Conservation (phyloP, 192 early-diverging fungal species). For the Coemansia sp. region DNA sequence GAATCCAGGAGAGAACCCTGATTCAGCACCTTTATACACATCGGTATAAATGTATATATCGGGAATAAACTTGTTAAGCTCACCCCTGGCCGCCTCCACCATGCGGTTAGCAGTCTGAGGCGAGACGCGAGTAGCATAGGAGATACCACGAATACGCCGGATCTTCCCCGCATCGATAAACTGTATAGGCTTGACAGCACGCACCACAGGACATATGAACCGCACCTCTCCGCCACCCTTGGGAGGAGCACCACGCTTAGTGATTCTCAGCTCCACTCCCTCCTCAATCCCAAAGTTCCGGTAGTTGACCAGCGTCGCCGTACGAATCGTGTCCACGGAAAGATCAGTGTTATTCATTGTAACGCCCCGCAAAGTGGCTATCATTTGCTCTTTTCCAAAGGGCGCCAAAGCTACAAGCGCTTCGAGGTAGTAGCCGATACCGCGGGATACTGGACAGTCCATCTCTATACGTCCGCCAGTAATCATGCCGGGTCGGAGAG, state of each 20-base stretch:
- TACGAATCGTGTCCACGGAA: conserved; percentile 91
- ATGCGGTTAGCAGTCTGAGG: conserved; percentile 95
- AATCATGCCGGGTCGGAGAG: conserved; percentile 88
- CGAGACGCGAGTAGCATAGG: conserved; percentile 88
- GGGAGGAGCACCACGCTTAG: conserved; percentile 86
- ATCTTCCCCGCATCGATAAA: conserved; percentile 86
- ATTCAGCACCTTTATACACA: conserved; percentile 95
- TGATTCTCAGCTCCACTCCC: conserved; percentile 85
- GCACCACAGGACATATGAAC: conserved; percentile 85
- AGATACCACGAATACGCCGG: conserved; percentile 93
- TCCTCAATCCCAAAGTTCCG: conserved; percentile 86
- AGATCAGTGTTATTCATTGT: conserved; percentile 93
- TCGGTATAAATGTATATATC: conserved; percentile 98
- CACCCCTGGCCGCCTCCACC: conserved; percentile 80
- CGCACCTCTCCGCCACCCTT: conserved; percentile 89
- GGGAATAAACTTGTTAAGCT: conserved; percentile 92
- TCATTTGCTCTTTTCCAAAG: conserved; percentile 86
- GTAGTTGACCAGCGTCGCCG: conserved; percentile 83
- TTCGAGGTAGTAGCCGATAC: conserved; percentile 95
- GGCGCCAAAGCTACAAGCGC: conserved; percentile 89
- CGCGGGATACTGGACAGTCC: conserved; percentile 83
- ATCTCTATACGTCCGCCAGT: conserved; percentile 83
- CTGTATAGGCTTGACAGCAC: conserved; percentile 74
- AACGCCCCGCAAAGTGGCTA: conserved; percentile 83
- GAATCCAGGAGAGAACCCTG: conserved; percentile 91